phyloP scores from a whole-genome alignment of 2,329 filamentous ascomycete genomes.

The Fonsecaea multimorphosa region DNA sequence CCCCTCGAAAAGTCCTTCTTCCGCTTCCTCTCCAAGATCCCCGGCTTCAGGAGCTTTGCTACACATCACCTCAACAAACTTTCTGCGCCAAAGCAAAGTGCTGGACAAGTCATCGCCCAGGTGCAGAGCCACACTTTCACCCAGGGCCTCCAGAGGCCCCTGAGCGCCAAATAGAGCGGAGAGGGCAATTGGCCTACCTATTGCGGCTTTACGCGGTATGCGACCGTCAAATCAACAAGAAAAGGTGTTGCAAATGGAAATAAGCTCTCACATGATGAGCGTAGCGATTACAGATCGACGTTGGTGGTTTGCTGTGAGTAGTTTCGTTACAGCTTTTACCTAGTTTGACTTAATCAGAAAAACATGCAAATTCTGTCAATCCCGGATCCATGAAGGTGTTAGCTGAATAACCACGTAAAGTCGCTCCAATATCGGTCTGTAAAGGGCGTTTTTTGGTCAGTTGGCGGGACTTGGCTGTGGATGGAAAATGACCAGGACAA shows the following conservation, averaged over 20 bases:
- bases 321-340: neutral
- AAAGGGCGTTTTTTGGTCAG: too few species aligned
- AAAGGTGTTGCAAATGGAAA: neutral
- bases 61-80: slow-evolving; percentile 27
- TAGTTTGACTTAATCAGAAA: neutral
- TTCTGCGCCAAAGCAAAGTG: neutral
- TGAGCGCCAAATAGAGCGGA: neutral
- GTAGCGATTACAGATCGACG: neutral
- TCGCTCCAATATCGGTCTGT: neutral
- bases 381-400: neutral
- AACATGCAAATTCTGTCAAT: neutral
- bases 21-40: slow-evolving; percentile 36
- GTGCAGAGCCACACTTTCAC: slow-evolving; percentile 13
- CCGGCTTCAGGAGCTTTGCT: slow-evolving; percentile 37
- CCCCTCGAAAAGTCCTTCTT: slow-evolving; percentile 37
- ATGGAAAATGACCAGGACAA: neutral
- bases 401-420: neutral
- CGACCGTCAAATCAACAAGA: neutral
- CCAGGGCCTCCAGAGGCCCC: neutral
- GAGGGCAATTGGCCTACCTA: neutral
- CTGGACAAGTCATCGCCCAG: slow-evolving; percentile 16
- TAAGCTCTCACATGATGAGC: neutral
- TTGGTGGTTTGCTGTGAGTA: neutral
- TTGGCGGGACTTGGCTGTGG: neutral
- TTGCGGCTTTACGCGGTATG: neutral